Conservation (phyloP, 1,139 yeast genomes). For the Yamadazyma dushanensis region DNA sequence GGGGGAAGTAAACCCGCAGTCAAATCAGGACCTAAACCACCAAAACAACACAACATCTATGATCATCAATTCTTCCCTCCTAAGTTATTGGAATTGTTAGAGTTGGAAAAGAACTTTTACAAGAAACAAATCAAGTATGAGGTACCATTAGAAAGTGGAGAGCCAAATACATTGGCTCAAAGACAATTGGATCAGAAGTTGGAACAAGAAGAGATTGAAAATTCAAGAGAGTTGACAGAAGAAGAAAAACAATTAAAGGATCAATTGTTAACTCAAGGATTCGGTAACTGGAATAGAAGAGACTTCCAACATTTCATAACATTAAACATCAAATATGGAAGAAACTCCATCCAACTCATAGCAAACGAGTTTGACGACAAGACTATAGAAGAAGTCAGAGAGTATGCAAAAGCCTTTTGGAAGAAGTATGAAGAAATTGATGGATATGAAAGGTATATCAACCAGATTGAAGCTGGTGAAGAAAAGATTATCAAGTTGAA, state of each 20-base stretch:
- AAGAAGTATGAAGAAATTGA: constrained; percentile 61
- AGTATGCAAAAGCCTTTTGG: constrained; percentile 72
- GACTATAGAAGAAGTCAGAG: constrained; percentile 64
- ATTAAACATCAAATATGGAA: constrained; percentile 64
- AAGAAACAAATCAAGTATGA: constrained; percentile 51
- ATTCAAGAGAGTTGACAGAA: constrained; percentile 65
- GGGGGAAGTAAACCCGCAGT: constrained; percentile 38
- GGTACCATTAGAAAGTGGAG: constrained; percentile 49
- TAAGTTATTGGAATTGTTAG: constrained; percentile 60
- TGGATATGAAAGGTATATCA: constrained; percentile 67
- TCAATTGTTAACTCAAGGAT: constrained; percentile 58
- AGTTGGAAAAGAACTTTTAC: constrained; percentile 62
- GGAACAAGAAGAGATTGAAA: constrained; percentile 62
- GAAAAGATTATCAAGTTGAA: constrained; percentile 59
- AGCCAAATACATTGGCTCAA: constrained; percentile 40
- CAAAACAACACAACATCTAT: constrained; percentile 65
- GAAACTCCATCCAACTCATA: constrained; percentile 61
- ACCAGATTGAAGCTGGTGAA: constrained; percentile 75
- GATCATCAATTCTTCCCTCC: constrained; percentile 76
- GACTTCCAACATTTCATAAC: constrained; percentile 70
- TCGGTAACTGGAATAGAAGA: constrained; percentile 66
- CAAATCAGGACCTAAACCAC: constrained; percentile 56
- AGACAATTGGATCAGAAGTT: constrained; percentile 55
- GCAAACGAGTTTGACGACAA: constrained; percentile 67
- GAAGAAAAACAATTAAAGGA: constrained; percentile 63